These are phyloP conservation scores for Coprinopsis cinerea DNA, from an alignment of 768 basidiomycete species.

Conservation along the genomic window DNA sequence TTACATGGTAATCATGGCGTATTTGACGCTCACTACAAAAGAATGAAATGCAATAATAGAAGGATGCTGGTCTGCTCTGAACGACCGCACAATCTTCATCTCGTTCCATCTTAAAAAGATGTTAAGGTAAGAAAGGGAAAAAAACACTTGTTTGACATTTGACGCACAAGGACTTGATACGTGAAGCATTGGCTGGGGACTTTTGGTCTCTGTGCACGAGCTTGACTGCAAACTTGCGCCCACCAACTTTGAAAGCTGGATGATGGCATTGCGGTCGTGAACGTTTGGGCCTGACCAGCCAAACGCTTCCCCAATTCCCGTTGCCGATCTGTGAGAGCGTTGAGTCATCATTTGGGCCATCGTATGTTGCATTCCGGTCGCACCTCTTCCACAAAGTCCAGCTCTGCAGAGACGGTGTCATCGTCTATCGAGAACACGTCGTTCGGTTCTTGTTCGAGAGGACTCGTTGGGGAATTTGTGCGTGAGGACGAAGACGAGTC, in stretches of 20 bases:
- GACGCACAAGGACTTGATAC: conserved; percentile 84
- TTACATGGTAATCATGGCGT: conserved; percentile 89
- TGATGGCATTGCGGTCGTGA: conserved; percentile 22
- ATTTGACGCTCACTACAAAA: conserved; percentile 89
- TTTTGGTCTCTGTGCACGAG: conserved; percentile 86
- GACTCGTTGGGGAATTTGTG: neutral
- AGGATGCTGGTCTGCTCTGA: conserved; percentile 83
- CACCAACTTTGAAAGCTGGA: conserved; percentile 33
- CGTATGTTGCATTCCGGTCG: too few species aligned
- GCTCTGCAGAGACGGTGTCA: conserved; percentile 59
- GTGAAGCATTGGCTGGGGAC: conserved; percentile 80
- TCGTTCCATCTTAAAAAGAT: conserved; percentile 75
- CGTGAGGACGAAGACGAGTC: conserved; percentile 4
- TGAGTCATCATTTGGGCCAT: conserved; percentile 1
- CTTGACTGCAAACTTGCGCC: conserved; percentile 80
- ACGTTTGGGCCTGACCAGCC: conserved; percentile 66
- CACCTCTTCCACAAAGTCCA: conserved; percentile 75
- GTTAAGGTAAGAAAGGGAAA: neutral
- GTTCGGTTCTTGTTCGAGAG: neutral
- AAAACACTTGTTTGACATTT: too few species aligned
- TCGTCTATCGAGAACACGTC: conserved; percentile 68
- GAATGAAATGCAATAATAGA: conserved; percentile 90
- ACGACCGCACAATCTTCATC: conserved; percentile 88
- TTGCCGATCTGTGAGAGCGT: conserved; percentile 64
- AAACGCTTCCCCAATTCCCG: conserved; percentile 92